Evolutionary conservation across 108 stramenopile genomes (phyloP).

Genomic region (Cyclotella atomus): DNA sequence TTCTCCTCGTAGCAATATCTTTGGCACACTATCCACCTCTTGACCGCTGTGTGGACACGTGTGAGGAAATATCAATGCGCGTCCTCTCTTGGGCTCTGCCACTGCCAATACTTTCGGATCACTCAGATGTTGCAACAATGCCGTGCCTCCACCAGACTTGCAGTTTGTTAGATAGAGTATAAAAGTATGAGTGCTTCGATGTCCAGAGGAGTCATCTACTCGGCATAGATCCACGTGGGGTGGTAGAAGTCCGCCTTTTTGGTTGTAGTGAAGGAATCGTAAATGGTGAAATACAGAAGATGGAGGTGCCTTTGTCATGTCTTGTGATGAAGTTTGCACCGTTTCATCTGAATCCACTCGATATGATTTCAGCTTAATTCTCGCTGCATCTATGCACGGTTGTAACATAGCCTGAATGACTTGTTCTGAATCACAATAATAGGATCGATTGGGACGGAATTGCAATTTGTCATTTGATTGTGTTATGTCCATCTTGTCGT

Average conservation of each 20-base stretch:
- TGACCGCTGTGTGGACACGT: conserved; percentile 72
- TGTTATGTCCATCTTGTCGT: conserved; percentile 45
- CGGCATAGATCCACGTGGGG: conserved; percentile 81
- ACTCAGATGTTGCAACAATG: conserved; percentile 55
- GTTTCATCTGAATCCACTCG: not conserved
- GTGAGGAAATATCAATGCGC: conserved; percentile 80
- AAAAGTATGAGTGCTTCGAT: conserved; percentile 81
- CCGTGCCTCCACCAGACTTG: conserved; percentile 70
- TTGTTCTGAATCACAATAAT: conserved; percentile 76
- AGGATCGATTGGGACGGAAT: conserved; percentile 55
- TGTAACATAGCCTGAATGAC: conserved; percentile 36
- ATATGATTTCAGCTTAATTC: not conserved
- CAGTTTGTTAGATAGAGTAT: conserved; percentile 75
- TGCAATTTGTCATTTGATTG: conserved; percentile 14
- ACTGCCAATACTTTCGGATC: conserved; percentile 48
- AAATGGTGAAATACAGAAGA: conserved; percentile 67
- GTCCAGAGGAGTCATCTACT: conserved; percentile 48
- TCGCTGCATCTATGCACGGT: conserved; percentile 29
- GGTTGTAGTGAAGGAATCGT: conserved; percentile 72
- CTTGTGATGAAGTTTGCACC: not conserved
- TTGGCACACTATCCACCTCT: conserved; percentile 64
- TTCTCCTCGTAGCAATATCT: conserved; percentile 82
- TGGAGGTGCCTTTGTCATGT: conserved; percentile 2
- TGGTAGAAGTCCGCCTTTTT: conserved; percentile 53
- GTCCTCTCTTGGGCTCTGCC: conserved; percentile 62